A percentile compares a stretch with the other conserved stretches of the same genome.
These are phyloP conservation scores for Sclerotinia borealis DNA, from an alignment of 2,329 filamentous ascomycete genomes.

Conservation along the genomic window DNA sequence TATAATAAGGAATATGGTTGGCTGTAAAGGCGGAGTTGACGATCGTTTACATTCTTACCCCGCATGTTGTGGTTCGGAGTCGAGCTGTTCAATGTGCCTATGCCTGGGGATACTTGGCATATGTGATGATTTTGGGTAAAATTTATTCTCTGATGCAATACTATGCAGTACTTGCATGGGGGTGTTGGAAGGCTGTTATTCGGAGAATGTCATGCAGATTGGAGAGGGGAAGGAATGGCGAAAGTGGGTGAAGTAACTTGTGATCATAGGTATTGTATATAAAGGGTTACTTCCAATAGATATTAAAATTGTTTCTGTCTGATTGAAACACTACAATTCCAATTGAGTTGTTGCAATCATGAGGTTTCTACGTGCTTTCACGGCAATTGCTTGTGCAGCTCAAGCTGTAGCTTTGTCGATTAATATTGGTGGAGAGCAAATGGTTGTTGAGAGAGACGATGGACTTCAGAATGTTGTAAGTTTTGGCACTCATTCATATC, in stretches of 20 bases:
- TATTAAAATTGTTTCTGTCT: neutral
- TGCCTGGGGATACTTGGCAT: neutral
- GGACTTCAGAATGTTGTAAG: constrained; percentile 50
- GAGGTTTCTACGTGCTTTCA: constrained; percentile 35
- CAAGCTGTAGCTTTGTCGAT: constrained; percentile 43
- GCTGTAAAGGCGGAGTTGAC: neutral
- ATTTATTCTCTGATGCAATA: neutral
- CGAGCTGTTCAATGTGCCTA: neutral
- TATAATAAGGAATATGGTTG: neutral
- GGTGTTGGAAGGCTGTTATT: neutral
- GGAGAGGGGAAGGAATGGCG: neutral
- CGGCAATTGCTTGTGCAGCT: constrained; percentile 36
- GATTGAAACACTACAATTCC: neutral
- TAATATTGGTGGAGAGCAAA: constrained; percentile 39
- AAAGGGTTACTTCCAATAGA: neutral
- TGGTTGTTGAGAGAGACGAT: constrained; percentile 44
- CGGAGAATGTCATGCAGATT: neutral
- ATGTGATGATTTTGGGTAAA: neutral
- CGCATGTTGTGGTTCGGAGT: constrained; percentile 1
- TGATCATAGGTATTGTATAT: neutral
- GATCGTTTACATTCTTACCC: neutral
- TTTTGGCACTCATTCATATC: constrained; percentile 8
- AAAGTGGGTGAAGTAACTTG: neutral
- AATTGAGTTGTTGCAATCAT: constrained; percentile 25
- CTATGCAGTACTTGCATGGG: neutral